These are phyloP conservation scores for Talaromyces trachyspermus DNA, from an alignment of 495 filamentous ascomycete species.

Conservation along the genomic window DNA sequence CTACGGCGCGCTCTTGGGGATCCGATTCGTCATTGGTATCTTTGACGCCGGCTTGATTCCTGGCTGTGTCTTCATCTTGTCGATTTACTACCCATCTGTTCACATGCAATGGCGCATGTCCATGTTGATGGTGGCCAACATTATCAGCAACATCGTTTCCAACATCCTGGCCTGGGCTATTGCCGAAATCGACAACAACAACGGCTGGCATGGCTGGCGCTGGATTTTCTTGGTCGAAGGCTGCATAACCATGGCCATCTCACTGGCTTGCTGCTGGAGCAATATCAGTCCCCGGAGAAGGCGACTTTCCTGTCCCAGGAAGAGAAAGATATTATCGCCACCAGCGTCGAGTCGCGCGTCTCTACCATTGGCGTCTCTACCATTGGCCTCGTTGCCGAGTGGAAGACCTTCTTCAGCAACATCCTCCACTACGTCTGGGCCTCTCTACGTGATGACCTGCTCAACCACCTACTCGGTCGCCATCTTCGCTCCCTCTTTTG, in stretches of 20 bases:
- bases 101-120: conserved; percentile 1
- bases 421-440: background rate
- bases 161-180: conserved; percentile 47
- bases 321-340: conserved; percentile 44
- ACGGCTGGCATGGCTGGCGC: conserved; percentile 46
- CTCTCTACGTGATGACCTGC: background rate
- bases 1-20: background rate
- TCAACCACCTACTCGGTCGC: background rate
- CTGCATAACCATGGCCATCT: conserved; percentile 25
- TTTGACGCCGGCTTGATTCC: background rate
- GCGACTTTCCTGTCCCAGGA: conserved; percentile 41
- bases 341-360: conserved; percentile 25
- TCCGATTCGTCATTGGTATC: background rate
- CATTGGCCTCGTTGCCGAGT: background rate
- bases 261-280: conserved; percentile 7
- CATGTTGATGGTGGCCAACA: background rate
- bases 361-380: background rate
- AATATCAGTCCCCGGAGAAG: conserved; percentile 48
- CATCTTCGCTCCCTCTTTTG: background rate
- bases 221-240: conserved; percentile 81
- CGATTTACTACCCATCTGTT: background rate
- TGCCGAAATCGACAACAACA: conserved; percentile 46
- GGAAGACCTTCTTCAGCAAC: background rate
- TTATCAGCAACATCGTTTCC: background rate
- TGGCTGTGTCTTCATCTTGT: background rate